Percentiles rank a stretch among this genome's conserved stretches.
These are phyloP conservation scores for Trichoderma koningii DNA, from an alignment of 2,329 filamentous ascomycete genomes.

Conservation along the genomic window DNA sequence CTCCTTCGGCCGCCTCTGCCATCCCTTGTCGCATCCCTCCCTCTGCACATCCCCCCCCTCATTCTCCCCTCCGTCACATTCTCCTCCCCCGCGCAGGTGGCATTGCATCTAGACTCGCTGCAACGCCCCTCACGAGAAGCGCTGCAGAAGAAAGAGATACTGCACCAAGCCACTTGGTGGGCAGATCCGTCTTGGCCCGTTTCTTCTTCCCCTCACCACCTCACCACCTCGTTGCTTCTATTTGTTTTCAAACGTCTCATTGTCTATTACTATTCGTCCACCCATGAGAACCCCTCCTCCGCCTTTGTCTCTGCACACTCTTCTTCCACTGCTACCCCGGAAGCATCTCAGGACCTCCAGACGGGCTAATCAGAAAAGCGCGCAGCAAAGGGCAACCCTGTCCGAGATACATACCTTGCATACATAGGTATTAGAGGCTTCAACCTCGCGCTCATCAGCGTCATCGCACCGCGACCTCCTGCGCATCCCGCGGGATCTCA, in stretches of 20 bases:
- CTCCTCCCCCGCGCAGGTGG: conserved; percentile 20
- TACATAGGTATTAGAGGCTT: neutral
- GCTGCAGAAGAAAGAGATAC: neutral
- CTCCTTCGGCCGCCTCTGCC: conserved; percentile 5
- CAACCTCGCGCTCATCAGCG: conserved; percentile 13
- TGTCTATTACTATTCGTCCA: neutral
- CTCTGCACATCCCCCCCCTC: neutral
- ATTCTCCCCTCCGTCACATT: neutral
- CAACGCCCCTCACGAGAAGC: conserved; percentile 19
- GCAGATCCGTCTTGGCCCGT: conserved; percentile 18
- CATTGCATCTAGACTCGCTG: conserved; percentile 18
- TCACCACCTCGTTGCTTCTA: neutral
- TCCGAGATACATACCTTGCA: neutral
- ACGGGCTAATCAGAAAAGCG: conserved; percentile 21
- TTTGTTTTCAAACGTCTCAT: too few relatives aligned
- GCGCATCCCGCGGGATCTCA: conserved; percentile 9
- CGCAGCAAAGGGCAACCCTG: conserved; percentile 6
- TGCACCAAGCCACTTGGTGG: neutral
- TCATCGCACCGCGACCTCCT: conserved; percentile 2
- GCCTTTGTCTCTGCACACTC: neutral
- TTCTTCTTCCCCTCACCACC: neutral
- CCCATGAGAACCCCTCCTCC: neutral
- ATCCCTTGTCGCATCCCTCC: conserved; percentile 16
- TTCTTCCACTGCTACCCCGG: neutral
- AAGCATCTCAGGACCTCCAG: conserved; percentile 4